Evolutionary conservation across 176 grass and related monocot genomes (phyloP), one percentile per base, ranked within the genome.

Genomic region (Oryza brachyantha): DNA sequence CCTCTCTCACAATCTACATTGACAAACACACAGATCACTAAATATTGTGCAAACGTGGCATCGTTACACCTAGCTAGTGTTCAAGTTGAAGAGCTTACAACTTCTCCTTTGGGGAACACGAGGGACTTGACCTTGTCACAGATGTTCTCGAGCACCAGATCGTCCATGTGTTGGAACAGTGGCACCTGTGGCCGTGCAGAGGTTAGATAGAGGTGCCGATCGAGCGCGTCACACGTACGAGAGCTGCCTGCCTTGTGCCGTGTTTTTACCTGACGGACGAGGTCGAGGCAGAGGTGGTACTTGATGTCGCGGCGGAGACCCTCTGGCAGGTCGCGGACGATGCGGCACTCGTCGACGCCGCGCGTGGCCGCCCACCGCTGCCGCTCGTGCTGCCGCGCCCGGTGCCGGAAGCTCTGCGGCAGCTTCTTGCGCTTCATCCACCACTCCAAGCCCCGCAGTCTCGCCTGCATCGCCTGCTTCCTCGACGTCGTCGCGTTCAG

Each of bases 161-260:
- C 94, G 68, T 97, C 94, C 94, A 97, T 97, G 83, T 97, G 89
- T 21, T 97, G 94, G 87, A 97, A 97, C 63, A 97, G 68, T 9
- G 94, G 94, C 38, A 97, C 91, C 94, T 93, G 83, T 60, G 66
- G 29, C 21, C 21, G 17, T 27, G 29, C 50, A 42, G 5, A 13
- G 31, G 78, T 61, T 54, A 54, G 50, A 54, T 32, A 32, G 31
- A 32, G 31, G n/a, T n/a, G 17, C 50, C 7, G 50, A 54, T 72
- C 19, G 13, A 8, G 31, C 31, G 21, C 66, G 5, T 48, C 57
- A 35, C 12, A 26, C 34, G 19, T 21, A 34, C 16, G 19, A 50
- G 2, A 50, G 16, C 31, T 32, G 31, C 34, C 31, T 32, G 31
- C 34, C 32, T 36, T 13, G 32, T 65, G 8, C 45, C 45, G 7